phyloP scores from a whole-genome alignment of 805 yeast species.

The Schwanniomyces pseudopolymorphus region DNA sequence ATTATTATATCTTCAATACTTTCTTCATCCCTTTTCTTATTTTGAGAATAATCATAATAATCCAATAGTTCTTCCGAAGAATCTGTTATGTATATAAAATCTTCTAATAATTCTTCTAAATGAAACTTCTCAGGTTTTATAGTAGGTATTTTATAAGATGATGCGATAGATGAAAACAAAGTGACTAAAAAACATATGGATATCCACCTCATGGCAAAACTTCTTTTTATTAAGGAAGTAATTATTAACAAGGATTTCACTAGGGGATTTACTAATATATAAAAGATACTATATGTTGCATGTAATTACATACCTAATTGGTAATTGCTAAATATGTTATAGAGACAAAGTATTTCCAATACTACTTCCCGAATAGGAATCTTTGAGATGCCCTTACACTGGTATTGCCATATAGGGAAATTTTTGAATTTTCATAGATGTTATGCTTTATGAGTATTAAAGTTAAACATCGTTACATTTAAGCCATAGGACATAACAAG shows the following conservation, averaged over 20 bases:
- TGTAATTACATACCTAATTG: background rate
- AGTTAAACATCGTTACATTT: no score
- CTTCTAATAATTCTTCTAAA: constrained; percentile 6
- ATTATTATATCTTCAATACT: constrained; percentile 22
- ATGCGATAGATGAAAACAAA: background rate
- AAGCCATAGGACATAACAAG: no score
- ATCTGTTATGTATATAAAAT: background rate
- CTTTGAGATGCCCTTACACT: background rate
- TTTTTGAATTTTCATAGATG: background rate
- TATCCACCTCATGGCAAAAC: background rate
- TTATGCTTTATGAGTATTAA: background rate
- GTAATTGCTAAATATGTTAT: background rate
- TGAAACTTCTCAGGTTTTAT: background rate
- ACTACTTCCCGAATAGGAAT: background rate
- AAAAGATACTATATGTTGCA: background rate
- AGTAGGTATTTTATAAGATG: background rate
- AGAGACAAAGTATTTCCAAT: background rate
- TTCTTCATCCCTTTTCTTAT: constrained; percentile 23
- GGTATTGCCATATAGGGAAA: constrained; percentile 1
- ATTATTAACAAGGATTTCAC: background rate
- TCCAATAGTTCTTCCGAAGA: constrained; percentile 5
- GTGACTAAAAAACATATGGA: background rate
- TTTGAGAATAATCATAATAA: constrained; percentile 6
- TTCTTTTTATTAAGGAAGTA: background rate
- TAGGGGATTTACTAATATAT: background rate